These are phyloP conservation scores for Irineochytrium annulatum DNA, from an alignment of 192 early-diverging fungal genomes.

Conservation along the genomic window DNA sequence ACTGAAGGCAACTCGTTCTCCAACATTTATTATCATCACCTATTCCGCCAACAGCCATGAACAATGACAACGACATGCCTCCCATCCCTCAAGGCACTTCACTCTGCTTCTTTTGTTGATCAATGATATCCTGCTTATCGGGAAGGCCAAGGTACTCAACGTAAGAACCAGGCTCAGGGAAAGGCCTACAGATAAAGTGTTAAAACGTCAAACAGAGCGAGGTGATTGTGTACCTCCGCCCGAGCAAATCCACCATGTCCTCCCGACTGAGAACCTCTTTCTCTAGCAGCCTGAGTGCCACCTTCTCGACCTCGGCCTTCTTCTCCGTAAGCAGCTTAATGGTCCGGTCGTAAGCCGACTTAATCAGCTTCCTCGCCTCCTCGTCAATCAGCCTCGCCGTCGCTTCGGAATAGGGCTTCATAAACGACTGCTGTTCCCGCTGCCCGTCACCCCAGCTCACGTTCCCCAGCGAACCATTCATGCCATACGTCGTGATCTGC, in stretches of 20 bases:
- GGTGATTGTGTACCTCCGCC: conserved; percentile 48
- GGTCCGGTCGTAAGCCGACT: conserved; percentile 78
- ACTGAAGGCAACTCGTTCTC: too few species aligned
- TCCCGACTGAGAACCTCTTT: conserved; percentile 97
- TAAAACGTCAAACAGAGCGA: neutral
- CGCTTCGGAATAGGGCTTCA: conserved; percentile 95
- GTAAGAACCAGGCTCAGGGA: conserved; percentile 32
- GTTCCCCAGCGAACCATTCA: conserved; percentile 85
- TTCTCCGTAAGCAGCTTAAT: conserved; percentile 78
- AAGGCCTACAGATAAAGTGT: conserved; percentile 26
- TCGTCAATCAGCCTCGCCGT: conserved; percentile 93
- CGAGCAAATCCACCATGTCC: conserved; percentile 89
- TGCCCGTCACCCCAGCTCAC: conserved; percentile 73
- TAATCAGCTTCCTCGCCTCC: conserved; percentile 83
- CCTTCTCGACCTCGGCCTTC: conserved; percentile 82
- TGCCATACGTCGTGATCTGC: conserved; percentile 91
- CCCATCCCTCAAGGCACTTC: too few species aligned
- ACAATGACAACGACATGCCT: too few species aligned
- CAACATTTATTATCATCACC: too few species aligned
- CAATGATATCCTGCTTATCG: conserved; percentile 4
- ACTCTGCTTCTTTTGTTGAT: conserved; percentile 3
- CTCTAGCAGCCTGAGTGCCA: conserved; percentile 85
- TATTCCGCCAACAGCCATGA: too few species aligned
- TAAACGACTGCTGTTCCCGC: conserved; percentile 69
- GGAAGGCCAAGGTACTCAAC: conserved; percentile 40